Evolutionary conservation across 1,284 basidiomycete species (phyloP).

Genomic region (Chondrostereum purpureum): DNA sequence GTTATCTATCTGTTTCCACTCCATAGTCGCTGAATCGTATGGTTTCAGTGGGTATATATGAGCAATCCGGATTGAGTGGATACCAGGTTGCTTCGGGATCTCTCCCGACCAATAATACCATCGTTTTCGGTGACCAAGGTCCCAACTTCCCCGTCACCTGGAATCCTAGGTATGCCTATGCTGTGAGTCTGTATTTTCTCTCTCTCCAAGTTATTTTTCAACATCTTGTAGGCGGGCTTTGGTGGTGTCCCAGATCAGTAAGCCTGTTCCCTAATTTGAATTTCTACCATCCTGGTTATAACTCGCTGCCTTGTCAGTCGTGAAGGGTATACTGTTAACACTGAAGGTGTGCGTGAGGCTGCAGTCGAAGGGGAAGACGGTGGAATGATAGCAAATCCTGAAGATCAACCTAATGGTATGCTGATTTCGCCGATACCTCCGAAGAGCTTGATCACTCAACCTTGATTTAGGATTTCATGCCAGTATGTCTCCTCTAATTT

Average conservation of each 20-base stretch:
- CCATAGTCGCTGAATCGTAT: not conserved
- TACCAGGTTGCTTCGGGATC: conserved; percentile 29
- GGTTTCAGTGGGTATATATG: conserved; percentile 31
- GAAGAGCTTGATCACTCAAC: too few relatives aligned
- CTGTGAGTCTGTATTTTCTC: conserved; percentile 21
- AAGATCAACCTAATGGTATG: not conserved
- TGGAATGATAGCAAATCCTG: not conserved
- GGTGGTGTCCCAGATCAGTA: not conserved
- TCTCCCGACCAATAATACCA: conserved; percentile 29
- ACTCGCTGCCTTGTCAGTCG: too few relatives aligned
- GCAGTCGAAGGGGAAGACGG: not conserved
- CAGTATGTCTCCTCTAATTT: not conserved
- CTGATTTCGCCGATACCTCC: too few relatives aligned
- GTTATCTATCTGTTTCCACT: conserved; percentile 6
- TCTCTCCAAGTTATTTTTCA: too few relatives aligned
- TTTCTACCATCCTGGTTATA: too few relatives aligned
- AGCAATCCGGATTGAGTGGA: conserved; percentile 31
- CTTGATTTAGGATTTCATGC: not conserved
- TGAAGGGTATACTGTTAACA: not conserved
- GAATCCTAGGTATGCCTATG: conserved; percentile 34
- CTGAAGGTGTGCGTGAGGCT: not conserved
- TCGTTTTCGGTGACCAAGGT: conserved; percentile 31
- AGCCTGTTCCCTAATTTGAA: too few relatives aligned
- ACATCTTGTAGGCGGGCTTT: not conserved
- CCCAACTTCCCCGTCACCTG: conserved; percentile 37